These are phyloP conservation scores for Coemansia aciculifera DNA, from an alignment of 192 early-diverging fungal species.

Conservation along the genomic window DNA sequence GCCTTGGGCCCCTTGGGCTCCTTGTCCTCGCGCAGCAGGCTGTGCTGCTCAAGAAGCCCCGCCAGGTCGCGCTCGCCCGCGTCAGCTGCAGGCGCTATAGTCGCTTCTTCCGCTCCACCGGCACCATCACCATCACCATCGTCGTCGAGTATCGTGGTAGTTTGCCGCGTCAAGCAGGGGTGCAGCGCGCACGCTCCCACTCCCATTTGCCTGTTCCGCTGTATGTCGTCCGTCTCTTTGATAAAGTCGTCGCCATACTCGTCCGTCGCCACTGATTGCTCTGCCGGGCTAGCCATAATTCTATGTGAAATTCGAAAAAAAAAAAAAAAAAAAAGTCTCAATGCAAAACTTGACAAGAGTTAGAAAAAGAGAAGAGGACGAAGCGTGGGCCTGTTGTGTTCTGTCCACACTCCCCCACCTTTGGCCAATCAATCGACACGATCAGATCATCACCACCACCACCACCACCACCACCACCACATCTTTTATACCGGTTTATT, in stretches of 20 bases:
- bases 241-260: constrained; percentile 43
- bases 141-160: constrained; percentile 10
- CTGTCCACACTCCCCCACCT: too few species aligned
- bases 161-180: constrained; percentile 43
- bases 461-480: too few species aligned
- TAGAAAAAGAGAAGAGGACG: too few species aligned
- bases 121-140: too few species aligned
- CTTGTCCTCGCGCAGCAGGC: not conserved
- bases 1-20: not conserved
- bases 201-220: constrained; percentile 31
- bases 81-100: not conserved
- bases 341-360: too few species aligned
- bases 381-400: too few species aligned
- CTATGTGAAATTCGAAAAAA: too few species aligned
- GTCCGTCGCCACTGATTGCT: constrained; percentile 27
- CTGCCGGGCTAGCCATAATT: constrained; percentile 3
- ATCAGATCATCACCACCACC: too few species aligned
- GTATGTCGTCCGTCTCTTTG: constrained; percentile 35
- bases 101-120: too few species aligned
- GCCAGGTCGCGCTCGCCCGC: constrained; percentile 3
- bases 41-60: constrained; percentile 8
- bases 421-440: too few species aligned
- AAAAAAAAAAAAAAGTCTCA: too few species aligned
- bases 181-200: constrained; percentile 47
- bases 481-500: too few species aligned